These are phyloP conservation scores for Somion occarium DNA, from an alignment of 1,284 basidiomycete species.

Conservation along the genomic window DNA sequence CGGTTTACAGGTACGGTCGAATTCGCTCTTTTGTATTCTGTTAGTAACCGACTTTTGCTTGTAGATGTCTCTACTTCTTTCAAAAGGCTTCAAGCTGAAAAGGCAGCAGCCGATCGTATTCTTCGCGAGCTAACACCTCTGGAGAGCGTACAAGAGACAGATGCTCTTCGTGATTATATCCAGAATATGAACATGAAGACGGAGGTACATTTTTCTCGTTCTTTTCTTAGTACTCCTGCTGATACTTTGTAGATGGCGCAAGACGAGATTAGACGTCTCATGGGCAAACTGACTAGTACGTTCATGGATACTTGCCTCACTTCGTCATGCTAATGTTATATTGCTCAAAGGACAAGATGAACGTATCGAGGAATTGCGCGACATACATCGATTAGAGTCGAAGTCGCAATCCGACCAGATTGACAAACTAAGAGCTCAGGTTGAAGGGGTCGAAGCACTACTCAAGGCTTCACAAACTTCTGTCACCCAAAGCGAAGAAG, in stretches of 20 bases:
- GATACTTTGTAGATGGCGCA: constrained; percentile 48
- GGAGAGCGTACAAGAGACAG: constrained; percentile 58
- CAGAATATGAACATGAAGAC: constrained; percentile 62
- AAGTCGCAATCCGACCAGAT: constrained; percentile 73
- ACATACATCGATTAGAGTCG: constrained; percentile 76
- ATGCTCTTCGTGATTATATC: constrained; percentile 72
- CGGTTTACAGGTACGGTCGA: constrained; percentile 55
- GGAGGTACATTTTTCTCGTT: constrained; percentile 44
- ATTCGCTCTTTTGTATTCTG: not conserved
- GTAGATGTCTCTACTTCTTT: constrained; percentile 74
- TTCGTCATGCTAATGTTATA: constrained; percentile 3
- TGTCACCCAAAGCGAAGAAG: constrained; percentile 41
- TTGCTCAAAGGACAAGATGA: constrained; percentile 68
- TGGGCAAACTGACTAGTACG: constrained; percentile 68
- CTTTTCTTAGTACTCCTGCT: constrained; percentile 1
- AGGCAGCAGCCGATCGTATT: constrained; percentile 62
- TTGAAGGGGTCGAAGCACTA: constrained; percentile 66
- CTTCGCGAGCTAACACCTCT: constrained; percentile 74
- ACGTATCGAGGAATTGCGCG: constrained; percentile 77
- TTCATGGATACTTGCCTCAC: constrained; percentile 7
- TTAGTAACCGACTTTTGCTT: not conserved
- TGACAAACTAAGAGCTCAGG: constrained; percentile 62
- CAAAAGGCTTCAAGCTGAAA: constrained; percentile 69
- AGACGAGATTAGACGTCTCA: constrained; percentile 72
- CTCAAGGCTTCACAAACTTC: constrained; percentile 51